Percentiles rank a stretch among this genome's conserved stretches.
Conservation (phyloP, 108 stramenopile species). For the Skeletonema menzelii region DNA sequence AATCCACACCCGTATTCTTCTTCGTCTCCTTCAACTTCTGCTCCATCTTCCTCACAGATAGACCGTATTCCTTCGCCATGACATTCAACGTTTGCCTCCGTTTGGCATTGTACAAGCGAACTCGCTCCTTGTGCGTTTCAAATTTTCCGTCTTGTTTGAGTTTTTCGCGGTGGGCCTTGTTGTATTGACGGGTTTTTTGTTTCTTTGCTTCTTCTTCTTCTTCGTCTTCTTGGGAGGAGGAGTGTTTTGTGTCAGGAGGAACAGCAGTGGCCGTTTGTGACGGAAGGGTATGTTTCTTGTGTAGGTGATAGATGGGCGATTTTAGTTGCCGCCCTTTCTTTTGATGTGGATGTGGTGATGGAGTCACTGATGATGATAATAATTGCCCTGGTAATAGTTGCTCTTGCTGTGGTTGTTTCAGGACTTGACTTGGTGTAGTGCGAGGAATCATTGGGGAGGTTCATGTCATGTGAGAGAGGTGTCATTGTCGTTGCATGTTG, state of each 20-base stretch:
- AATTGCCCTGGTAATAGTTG: no score
- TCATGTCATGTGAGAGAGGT: neutral
- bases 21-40: neutral
- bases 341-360: neutral
- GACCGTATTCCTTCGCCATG: neutral
- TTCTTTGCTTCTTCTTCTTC: neutral
- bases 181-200: neutral
- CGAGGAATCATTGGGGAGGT: neutral
- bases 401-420: neutral
- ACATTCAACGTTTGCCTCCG: neutral
- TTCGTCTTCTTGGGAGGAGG: neutral
- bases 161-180: neutral
- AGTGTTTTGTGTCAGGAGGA: neutral
- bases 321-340: neutral
- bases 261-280: neutral
- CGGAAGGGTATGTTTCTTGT: neutral
- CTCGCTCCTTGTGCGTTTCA: neutral
- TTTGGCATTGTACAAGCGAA: neutral
- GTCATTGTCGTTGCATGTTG: neutral
- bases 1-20: slow-evolving; percentile 1
- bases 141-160: neutral
- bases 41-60: neutral
- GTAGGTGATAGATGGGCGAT: neutral
- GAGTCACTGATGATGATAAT: neutral
- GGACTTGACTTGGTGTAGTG: neutral